Conservation (phyloP, 345 rosid genomes). For the Salix koriyanagi region DNA sequence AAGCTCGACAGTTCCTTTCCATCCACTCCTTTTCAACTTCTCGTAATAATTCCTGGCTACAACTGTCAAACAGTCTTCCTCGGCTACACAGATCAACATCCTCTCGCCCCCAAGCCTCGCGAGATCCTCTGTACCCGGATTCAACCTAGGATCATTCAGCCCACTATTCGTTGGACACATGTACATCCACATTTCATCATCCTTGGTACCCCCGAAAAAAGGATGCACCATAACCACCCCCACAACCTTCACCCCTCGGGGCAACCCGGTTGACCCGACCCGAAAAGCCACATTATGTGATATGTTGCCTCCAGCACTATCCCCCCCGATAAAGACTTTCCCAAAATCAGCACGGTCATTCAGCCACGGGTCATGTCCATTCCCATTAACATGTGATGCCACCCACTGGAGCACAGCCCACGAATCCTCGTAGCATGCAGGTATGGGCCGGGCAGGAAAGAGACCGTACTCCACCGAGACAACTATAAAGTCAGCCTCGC, state of each 20-base stretch:
- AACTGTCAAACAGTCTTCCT: slow-evolving; percentile 25
- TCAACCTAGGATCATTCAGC: slow-evolving; percentile 39
- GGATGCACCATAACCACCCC: slow-evolving; percentile 49
- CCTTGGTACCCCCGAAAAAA: slow-evolving; percentile 41
- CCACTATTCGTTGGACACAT: slow-evolving; percentile 36
- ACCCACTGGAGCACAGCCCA: slow-evolving; percentile 52
- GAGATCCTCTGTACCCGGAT: slow-evolving; percentile 29
- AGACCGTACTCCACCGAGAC: slow-evolving; percentile 42
- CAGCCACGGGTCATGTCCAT: slow-evolving; percentile 40
- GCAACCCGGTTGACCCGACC: slow-evolving; percentile 26
- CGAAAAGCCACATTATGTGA: slow-evolving; percentile 25
- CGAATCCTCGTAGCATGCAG: slow-evolving; percentile 44
- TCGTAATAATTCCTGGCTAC: slow-evolving; percentile 24
- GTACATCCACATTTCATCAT: slow-evolving; percentile 38
- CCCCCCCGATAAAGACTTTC: slow-evolving; percentile 33
- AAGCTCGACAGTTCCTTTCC: slow-evolving; percentile 28
- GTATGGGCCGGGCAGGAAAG: slow-evolving; percentile 38
- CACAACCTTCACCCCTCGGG: slow-evolving; percentile 12
- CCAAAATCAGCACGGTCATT: slow-evolving; percentile 25
- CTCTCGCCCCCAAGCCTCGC: slow-evolving; percentile 31
- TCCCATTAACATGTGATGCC: slow-evolving; percentile 23
- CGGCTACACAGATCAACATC: slow-evolving; percentile 36
- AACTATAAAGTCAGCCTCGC: slow-evolving; percentile 23
- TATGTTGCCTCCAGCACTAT: slow-evolving; percentile 45
- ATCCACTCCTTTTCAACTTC: slow-evolving; percentile 28